phyloP scores from a whole-genome alignment of 805 yeast genomes.

The Suhomyces vadensis region DNA sequence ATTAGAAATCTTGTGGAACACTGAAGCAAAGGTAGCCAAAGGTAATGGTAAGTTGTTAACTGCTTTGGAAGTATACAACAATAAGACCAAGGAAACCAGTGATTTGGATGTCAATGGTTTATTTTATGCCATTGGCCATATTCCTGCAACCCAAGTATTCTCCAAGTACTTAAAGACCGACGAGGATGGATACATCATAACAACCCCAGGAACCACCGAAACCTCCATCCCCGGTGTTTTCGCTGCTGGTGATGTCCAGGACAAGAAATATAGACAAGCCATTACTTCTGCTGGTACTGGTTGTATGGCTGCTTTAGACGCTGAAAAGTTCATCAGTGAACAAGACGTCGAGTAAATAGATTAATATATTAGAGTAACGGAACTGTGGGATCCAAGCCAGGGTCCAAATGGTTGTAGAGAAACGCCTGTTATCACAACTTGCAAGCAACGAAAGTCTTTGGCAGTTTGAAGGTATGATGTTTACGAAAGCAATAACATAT shows the following conservation, averaged over 20 bases:
- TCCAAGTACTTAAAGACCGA: constrained; percentile 78
- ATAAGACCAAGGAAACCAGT: constrained; percentile 62
- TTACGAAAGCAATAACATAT: too few species aligned
- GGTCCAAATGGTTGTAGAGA: too few species aligned
- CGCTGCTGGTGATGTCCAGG: constrained; percentile 99
- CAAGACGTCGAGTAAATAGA: constrained; percentile 17
- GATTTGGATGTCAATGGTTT: constrained; percentile 85
- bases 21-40: constrained; percentile 82
- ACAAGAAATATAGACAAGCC: constrained; percentile 95
- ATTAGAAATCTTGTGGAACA: constrained; percentile 86
- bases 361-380: too few species aligned
- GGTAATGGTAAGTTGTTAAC: constrained; percentile 88
- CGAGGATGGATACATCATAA: constrained; percentile 83
- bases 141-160: constrained; percentile 88
- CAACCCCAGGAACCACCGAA: constrained; percentile 84
- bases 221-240: constrained; percentile 90
- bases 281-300: constrained; percentile 99
- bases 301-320: constrained; percentile 98
- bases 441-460: too few species aligned
- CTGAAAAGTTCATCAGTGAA: constrained; percentile 80
- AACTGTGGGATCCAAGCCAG: too few species aligned
- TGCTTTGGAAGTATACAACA: constrained; percentile 65
- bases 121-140: constrained; percentile 97
- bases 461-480: too few species aligned
- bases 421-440: too few species aligned